A percentile compares a stretch with the other conserved stretches of the same genome.
These are phyloP conservation scores for Paspalum vaginatum DNA, from an alignment of 176 grass and related monocot genomes.

Conservation along the genomic window DNA sequence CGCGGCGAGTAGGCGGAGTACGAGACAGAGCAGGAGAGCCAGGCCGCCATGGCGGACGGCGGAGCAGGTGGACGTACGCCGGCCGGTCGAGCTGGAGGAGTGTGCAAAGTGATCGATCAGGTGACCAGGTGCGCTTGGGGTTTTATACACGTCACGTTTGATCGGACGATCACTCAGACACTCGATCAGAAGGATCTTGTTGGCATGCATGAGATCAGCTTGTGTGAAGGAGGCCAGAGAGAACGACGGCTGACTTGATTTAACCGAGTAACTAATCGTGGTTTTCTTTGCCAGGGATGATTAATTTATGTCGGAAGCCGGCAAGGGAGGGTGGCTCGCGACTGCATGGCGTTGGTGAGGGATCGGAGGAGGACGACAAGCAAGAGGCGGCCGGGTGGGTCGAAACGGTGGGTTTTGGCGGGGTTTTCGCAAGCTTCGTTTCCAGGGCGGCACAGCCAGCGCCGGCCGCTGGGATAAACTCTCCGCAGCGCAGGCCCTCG, in stretches of 20 bases:
- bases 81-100: too few species aligned
- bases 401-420: neutral
- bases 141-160: slow-evolving; percentile 11
- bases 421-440: neutral
- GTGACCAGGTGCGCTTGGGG: neutral
- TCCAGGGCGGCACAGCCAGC: too few species aligned
- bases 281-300: neutral
- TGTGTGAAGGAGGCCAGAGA: too few species aligned
- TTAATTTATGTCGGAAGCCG: slow-evolving; percentile 17
- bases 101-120: too few species aligned
- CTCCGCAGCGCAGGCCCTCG: neutral
- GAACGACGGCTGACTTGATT: too few species aligned
- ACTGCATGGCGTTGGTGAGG: neutral
- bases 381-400: neutral
- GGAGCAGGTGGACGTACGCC: neutral
- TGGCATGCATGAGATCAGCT: neutral
- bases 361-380: neutral
- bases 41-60: slow-evolving; percentile 6
- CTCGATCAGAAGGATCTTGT: neutral
- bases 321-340: too few species aligned
- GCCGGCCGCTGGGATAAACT: neutral
- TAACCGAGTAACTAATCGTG: neutral
- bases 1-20: slow-evolving; percentile 33
- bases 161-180: too few species aligned
- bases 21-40: neutral